Base-by-base conservation (phyloP, 2,329 filamentous ascomycete genomes). In the Pestalotiopsis fici region DNA sequence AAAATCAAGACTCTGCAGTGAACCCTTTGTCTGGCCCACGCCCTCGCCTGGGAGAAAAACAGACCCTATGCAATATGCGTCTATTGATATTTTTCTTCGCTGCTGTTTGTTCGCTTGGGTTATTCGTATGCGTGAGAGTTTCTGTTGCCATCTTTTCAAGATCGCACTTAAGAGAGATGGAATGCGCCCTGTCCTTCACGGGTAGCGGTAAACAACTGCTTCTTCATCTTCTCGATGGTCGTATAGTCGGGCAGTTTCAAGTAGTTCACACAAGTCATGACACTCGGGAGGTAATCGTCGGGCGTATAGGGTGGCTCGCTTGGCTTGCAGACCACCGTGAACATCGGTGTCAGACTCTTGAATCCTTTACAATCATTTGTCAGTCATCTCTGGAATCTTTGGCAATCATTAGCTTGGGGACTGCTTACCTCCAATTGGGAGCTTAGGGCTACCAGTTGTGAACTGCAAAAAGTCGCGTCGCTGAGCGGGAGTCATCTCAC, bases 221-320 rank as follows among this genome's bases (percentile, higher is more conserved):
- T 88, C 75, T 87, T 91, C 81, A 99, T 89, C 64, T 91, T 86
- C 1, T 93, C 88, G 69, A 97, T 83, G 72, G 84, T 90, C 72
- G 90, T 95, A 81, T 99, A 99, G 80, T 99, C 94, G 23, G 96
- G 96, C 76, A 99, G 87, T 82, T 99, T 99, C 75, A 99, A 89
- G 78, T 99, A 99, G 80, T 99, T 99, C 81, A 97, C 96, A 79
- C 97, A 99, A 12, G 97, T 99, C 97, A 99, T 99, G 78, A 99
- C 97, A 78, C 95, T 98, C 13, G 97, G 96, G n/a, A 99, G 87
- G 76, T 98, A 99, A 82, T 99, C 96, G 76, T 99, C 96, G 4
- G 95, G 95, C 3, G 91, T 92, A 79, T 95, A 96, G 1, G 96
- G 96, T 18, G 94, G 90, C 77, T 99, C 96, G 79, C 93, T 97